Percentiles rank a stretch among this genome's conserved stretches.
Conservation (phyloP, 2,329 filamentous ascomycete genomes). For the Triangularia setosa region DNA sequence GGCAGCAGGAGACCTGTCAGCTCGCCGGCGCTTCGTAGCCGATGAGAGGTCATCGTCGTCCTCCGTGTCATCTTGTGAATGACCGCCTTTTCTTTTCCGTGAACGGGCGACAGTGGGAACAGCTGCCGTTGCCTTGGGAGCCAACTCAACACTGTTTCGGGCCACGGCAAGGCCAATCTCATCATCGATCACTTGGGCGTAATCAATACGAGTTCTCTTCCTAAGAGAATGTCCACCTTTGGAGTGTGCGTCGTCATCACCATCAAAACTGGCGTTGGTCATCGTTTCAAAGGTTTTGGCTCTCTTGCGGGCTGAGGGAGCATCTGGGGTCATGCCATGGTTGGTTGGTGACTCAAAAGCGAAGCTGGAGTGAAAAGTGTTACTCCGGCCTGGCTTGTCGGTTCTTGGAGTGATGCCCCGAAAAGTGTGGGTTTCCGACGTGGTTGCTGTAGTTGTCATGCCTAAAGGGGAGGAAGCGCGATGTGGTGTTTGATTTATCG, state of each 20-base stretch:
- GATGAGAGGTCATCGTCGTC: slow-evolving; percentile 33
- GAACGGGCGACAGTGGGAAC: slow-evolving; percentile 29
- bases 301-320: slow-evolving; percentile 37
- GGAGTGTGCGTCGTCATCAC: slow-evolving; percentile 43
- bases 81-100: slow-evolving; percentile 35
- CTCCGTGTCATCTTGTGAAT: slow-evolving; percentile 23
- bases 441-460: slow-evolving; percentile 16
- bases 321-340: slow-evolving; percentile 24
- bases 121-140: slow-evolving; percentile 14
- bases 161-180: slow-evolving; percentile 23
- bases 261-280: slow-evolving; percentile 22
- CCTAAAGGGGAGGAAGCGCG: slow-evolving; percentile 22
- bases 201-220: slow-evolving; percentile 54
- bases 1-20: slow-evolving; percentile 23
- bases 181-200: slow-evolving; percentile 52
- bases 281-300: slow-evolving; percentile 42
- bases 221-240: slow-evolving; percentile 58
- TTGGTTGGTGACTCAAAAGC: slow-evolving; percentile 15
- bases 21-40: slow-evolving; percentile 35
- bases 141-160: slow-evolving; percentile 22
- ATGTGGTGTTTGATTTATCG: slow-evolving; percentile 14
- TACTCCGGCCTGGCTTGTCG: slow-evolving; percentile 14
- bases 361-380: slow-evolving; percentile 20
- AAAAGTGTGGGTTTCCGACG: slow-evolving; percentile 4
- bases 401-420: slow-evolving; percentile 7